Evolutionary conservation across 306 rosid genomes (phyloP).

Genomic region (Citrullus amarus): DNA sequence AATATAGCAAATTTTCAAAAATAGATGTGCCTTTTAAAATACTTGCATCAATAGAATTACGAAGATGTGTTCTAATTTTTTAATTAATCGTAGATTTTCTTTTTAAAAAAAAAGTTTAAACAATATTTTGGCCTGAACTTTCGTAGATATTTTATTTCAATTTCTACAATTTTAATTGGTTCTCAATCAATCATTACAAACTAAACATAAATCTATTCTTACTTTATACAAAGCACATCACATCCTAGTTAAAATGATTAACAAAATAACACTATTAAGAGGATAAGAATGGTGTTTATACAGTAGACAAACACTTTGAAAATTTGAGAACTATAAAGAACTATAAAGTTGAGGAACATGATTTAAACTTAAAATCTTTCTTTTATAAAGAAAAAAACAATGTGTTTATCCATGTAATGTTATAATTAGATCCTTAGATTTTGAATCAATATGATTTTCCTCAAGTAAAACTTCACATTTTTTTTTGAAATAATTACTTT

Average conservation of each 20-base stretch:
- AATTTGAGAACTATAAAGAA: neutral
- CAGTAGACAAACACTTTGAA: neutral
- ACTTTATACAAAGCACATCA: neutral
- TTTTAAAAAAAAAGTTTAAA: neutral
- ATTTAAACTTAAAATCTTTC: neutral
- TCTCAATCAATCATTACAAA: neutral
- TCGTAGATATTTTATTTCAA: neutral
- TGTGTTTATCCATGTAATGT: too few species aligned
- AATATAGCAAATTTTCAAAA: neutral
- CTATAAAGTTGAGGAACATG: neutral
- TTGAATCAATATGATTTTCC: neutral
- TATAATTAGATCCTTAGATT: neutral
- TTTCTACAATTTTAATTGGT: neutral
- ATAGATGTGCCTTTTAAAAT: neutral
- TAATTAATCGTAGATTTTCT: neutral
- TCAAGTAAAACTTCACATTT: neutral
- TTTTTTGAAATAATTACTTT: neutral
- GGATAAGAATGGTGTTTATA: neutral
- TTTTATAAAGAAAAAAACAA: neutral
- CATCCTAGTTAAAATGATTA: neutral
- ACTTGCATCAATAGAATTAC: neutral
- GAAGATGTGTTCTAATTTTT: too few species aligned
- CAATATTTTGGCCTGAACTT: neutral
- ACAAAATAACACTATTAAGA: neutral
- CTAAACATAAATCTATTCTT: neutral